Base-by-base conservation (phyloP, 257 asterid genomes). In the Avicennia marina region DNA sequence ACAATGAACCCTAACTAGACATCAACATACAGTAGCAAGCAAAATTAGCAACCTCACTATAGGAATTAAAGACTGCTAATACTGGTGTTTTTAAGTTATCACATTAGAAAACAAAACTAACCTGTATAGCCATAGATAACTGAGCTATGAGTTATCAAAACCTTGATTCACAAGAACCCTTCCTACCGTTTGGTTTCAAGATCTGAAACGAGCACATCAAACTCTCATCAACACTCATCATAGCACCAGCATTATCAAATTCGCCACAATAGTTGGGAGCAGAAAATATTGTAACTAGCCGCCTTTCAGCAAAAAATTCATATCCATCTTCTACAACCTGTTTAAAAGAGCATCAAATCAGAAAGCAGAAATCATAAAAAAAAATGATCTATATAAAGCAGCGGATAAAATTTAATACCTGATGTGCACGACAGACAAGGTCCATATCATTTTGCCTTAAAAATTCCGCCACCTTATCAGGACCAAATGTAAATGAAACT, bases 321-420 rank as follows among this genome's bases (percentile, higher is more conserved):
- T 86, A 86, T 47, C 95, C 95, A 65, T 86, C 95, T 72, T 86
- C 95, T 50, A 86, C 95, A 59, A 86, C 95, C 95, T 86, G 77
- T 58, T 34, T 45, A 61, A 12, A 42, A 42, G 54, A 53, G 65
- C 16, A 45, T 33, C 33, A 52, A 43, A 38, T 26, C 18, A 58
- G 62, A 65, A 11, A 29, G 40, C 38, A 55, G 53, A 68, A 44
- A 25, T 31, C 31, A 11, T 46, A 39, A 43, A 20, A 31, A 31
- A 62, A 68, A 9, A 20, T 63, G 31, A n/a, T n/a, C n/a, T n/a
- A n/a, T n/a, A 44, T 15, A 34, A 54, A 54, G 12, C 7, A 61
- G 47, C 27, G 42, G 29, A 26, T 19, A 43, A n/a, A 25, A 68
- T n/a, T 2, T n/a, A 51, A 29, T 72, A 78, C 94, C 78, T 84